These are phyloP conservation scores for Candida sojae DNA, from an alignment of 1,139 yeast genomes.

Conservation along the genomic window DNA sequence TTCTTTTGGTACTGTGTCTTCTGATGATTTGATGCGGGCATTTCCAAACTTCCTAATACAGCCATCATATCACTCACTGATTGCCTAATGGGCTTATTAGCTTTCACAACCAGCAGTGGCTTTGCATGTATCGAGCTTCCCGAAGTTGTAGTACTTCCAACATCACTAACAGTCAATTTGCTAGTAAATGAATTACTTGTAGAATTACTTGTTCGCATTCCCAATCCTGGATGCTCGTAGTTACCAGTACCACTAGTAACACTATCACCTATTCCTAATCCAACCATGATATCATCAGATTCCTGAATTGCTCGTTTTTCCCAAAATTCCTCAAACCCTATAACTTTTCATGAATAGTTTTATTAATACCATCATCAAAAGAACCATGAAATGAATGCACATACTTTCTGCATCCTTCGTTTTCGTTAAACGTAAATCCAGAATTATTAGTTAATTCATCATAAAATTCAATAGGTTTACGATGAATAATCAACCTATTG, in stretches of 20 bases:
- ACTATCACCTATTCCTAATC: slow-evolving; percentile 11
- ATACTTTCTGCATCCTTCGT: slow-evolving; percentile 9
- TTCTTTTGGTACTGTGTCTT: neutral
- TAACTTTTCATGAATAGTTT: slow-evolving; percentile 16
- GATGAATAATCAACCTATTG: slow-evolving; percentile 22
- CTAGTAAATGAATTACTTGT: neutral
- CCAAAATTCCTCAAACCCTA: slow-evolving; percentile 18
- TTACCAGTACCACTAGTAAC: neutral
- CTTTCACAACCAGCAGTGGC: neutral
- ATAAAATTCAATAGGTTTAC: slow-evolving; percentile 12
- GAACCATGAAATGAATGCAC: slow-evolving; percentile 33
- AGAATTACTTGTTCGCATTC: neutral
- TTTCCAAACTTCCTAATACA: slow-evolving; percentile 18
- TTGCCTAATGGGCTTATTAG: slow-evolving; percentile 8
- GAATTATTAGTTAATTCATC: neutral
- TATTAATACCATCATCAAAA: slow-evolving; percentile 29
- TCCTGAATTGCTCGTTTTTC: neutral
- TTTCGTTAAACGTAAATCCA: neutral
- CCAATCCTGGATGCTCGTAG: slow-evolving; percentile 6
- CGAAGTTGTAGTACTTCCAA: neutral
- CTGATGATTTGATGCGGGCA: neutral
- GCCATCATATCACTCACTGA: slow-evolving; percentile 22
- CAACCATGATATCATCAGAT: slow-evolving; percentile 1
- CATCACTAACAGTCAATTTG: neutral
- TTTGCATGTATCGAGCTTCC: neutral